These are phyloP conservation scores for Pilasporangium apinafurcum DNA, from an alignment of 352 stramenopile genomes.

Conservation along the genomic window DNA sequence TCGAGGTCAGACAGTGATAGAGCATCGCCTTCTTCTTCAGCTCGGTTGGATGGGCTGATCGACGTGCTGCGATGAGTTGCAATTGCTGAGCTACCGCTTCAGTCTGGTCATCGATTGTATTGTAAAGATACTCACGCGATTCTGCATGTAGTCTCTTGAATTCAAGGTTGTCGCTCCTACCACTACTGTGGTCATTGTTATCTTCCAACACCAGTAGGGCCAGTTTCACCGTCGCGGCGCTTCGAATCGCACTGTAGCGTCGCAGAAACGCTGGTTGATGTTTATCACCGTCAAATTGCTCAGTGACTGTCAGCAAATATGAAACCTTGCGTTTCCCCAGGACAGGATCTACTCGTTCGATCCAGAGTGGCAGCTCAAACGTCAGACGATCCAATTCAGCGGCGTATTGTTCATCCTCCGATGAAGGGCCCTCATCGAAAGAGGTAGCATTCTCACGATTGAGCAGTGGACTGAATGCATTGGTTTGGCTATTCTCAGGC, in stretches of 20 bases:
- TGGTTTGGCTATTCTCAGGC: no score
- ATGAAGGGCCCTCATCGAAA: no score
- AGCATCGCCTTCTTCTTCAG: constrained; percentile 37
- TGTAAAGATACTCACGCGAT: constrained; percentile 62
- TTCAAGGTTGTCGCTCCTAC: constrained; percentile 9
- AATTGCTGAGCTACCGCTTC: constrained; percentile 31
- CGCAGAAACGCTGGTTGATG: not conserved
- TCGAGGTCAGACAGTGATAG: constrained; percentile 53
- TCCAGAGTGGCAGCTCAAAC: constrained; percentile 62
- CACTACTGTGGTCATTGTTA: constrained; percentile 7
- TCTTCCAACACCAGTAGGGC: constrained; percentile 35
- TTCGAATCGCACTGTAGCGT: constrained; percentile 36
- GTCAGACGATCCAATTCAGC: constrained; percentile 24
- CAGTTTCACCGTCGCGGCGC: constrained; percentile 56
- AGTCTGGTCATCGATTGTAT: constrained; percentile 54
- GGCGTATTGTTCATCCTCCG: constrained; percentile 13
- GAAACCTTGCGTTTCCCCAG: constrained; percentile 56
- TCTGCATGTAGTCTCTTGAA: constrained; percentile 50
- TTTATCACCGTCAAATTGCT: constrained; percentile 4
- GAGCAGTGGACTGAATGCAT: no score
- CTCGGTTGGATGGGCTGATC: constrained; percentile 4
- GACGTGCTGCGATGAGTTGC: constrained; percentile 20
- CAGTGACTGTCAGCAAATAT: constrained; percentile 55
- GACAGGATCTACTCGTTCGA: constrained; percentile 56
- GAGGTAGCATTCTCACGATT: no score